Conservation (phyloP, 1,139 yeast species). For the Candida sojae region DNA sequence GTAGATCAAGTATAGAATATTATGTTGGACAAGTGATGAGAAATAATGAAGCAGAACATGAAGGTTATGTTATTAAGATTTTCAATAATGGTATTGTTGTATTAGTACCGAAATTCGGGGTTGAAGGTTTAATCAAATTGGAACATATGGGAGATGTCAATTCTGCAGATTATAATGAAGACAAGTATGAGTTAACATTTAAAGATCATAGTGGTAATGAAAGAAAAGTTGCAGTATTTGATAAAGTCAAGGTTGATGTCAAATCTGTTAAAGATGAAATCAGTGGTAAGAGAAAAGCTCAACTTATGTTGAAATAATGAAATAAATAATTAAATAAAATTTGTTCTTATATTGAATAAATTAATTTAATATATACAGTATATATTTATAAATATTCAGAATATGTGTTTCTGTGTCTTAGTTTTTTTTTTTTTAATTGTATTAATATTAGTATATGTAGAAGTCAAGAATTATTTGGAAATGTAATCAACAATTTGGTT, state of each 20-base stretch:
- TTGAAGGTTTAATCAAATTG: slow-evolving; percentile 86
- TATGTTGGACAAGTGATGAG: slow-evolving; percentile 98
- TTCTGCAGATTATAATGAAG: slow-evolving; percentile 74
- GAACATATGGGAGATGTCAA: slow-evolving; percentile 71
- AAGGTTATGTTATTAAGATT: slow-evolving; percentile 89
- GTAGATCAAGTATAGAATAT: slow-evolving; percentile 95
- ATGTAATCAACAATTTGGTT: slow-evolving; percentile 70
- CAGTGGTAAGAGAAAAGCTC: slow-evolving; percentile 93
- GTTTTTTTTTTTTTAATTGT: background rate
- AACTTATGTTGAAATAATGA: slow-evolving; percentile 54
- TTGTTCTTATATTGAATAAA: no score
- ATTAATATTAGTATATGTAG: background rate
- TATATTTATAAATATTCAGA: background rate
- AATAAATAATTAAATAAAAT: background rate
- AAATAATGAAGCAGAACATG: slow-evolving; percentile 69
- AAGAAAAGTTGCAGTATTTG: slow-evolving; percentile 72
- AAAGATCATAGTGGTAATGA: slow-evolving; percentile 41
- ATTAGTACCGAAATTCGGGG: slow-evolving; percentile 94
- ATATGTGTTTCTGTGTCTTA: background rate
- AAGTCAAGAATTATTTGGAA: slow-evolving; percentile 4
- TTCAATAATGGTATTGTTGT: slow-evolving; percentile 95
- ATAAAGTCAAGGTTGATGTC: slow-evolving; percentile 80
- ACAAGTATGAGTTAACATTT: slow-evolving; percentile 68
- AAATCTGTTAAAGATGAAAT: slow-evolving; percentile 80
- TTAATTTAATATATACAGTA: background rate